Base-by-base conservation (phyloP, 306 rosid species). In the Inga leiocalycina region DNA sequence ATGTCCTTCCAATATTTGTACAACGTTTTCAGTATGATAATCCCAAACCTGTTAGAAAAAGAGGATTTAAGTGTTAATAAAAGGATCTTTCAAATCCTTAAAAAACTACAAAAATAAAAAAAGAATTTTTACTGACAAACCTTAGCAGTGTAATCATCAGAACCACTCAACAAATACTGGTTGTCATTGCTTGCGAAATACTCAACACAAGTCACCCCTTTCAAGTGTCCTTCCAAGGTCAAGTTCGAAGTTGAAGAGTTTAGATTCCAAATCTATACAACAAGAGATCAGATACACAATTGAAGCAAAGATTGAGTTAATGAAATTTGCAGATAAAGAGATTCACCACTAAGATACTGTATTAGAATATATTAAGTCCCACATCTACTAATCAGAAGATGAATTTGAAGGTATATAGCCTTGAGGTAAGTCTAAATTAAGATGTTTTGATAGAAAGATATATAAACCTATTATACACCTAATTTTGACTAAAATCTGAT, bases 131-230 rank as follows among this genome's bases (percentile, higher is more conserved):
- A 59, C 1, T 46, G 20, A 67, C 83, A 77, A 54, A 91, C 95
- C 92, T 92, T 92, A 15, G 79, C 83, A 71, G 82, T 86, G 83
- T 45, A 86, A 77, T 93, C 93, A 82, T 93, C 97, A 80, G 93
- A 93, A 41, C 97, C 95, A 74, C 91, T 93, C 64, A 91, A 41
- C 46, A 93, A 71, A 75, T 87, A 87, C 10, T 82, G 74, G 24
- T 90, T 89, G 57, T 76, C 76, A 12, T 78, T 80, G 52, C 49
- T 57, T n/a, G 51, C 30, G 81, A 91, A 89, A 82, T 86, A 89
- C 32, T 86, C 95, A 32, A 90, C 79, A 44, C 92, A 87, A 22
- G 88, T 70, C 73, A 89, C 89, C 68, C 95, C 95, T 59, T 91
- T 89, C 66, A n/a, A 76, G 82, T 91, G 97, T 76, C 93, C 95